Percentiles rank a stretch among this genome's conserved stretches.
Evolutionary conservation across 2,329 filamentous ascomycete species (phyloP).

Genomic region (Ascochyta clinopodiicola): DNA sequence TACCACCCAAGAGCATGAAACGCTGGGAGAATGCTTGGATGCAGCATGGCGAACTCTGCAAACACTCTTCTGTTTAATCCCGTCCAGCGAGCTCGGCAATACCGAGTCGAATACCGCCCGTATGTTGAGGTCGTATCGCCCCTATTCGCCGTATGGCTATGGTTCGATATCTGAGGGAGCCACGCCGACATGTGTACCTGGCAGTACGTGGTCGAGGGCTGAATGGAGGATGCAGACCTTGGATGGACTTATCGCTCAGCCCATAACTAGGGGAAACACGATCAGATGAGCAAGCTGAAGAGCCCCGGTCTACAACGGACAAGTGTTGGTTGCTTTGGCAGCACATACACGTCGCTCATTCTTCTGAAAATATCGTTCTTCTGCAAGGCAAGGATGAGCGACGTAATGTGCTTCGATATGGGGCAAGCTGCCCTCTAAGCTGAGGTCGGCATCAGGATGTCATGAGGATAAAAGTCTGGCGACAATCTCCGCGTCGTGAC

Average conservation of each 20-base stretch:
- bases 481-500: too few species aligned
- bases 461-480: too few species aligned
- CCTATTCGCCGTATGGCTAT: not conserved
- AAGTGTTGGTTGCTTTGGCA: not conserved
- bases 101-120: not conserved
- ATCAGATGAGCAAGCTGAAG: not conserved
- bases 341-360: too few species aligned
- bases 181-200: not conserved
- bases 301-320: not conserved
- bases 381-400: too few species aligned
- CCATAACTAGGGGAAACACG: not conserved
- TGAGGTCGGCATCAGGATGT: too few species aligned
- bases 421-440: too few species aligned
- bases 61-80: not conserved
- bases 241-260: not conserved
- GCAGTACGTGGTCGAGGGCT: not conserved
- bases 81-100: constrained; percentile 1
- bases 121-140: not conserved
- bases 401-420: too few species aligned
- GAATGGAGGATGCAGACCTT: not conserved
- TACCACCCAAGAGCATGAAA: not conserved
- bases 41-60: not conserved
- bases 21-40: not conserved
- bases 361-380: too few species aligned
- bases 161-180: not conserved